Evolutionary conservation across 2,329 filamentous ascomycete species (phyloP).

Genomic region (Xylariaceae sp.): DNA sequence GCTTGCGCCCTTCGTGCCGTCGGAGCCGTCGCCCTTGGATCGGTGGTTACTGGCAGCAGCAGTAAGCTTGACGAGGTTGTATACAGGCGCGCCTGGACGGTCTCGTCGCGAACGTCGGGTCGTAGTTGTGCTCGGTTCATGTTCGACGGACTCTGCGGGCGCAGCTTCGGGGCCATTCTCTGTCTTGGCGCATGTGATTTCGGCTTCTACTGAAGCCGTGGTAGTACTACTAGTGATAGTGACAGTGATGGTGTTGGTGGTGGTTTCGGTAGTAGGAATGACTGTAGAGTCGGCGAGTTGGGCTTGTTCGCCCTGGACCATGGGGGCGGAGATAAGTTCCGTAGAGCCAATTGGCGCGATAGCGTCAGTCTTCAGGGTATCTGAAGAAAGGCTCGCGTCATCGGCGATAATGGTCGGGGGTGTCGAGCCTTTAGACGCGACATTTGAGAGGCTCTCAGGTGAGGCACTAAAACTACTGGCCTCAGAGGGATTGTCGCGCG

Average conservation of each 20-base stretch:
- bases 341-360: slow-evolving; percentile 47
- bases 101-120: slow-evolving; percentile 49
- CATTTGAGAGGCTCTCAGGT: slow-evolving; percentile 43
- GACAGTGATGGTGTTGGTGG: no score
- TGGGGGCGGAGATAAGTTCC: slow-evolving; percentile 26
- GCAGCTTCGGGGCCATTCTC: slow-evolving; percentile 6
- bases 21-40: slow-evolving; percentile 46
- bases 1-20: slow-evolving; percentile 43
- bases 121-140: slow-evolving; percentile 27
- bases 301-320: slow-evolving; percentile 23
- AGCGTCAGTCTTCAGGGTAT: slow-evolving; percentile 57
- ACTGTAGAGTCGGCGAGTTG: slow-evolving; percentile 28
- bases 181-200: slow-evolving; percentile 5
- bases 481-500: slow-evolving; percentile 32
- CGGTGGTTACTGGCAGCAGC: slow-evolving; percentile 55
- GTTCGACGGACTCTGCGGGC: slow-evolving; percentile 18
- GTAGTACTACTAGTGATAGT: slow-evolving; percentile 1
- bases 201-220: slow-evolving; percentile 4
- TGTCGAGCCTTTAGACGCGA: slow-evolving; percentile 56
- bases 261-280: slow-evolving; percentile 11
- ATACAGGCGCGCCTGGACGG: slow-evolving; percentile 53
- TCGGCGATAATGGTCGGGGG: slow-evolving; percentile 64
- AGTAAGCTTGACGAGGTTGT: slow-evolving; percentile 60
- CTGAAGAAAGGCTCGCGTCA: slow-evolving; percentile 51
- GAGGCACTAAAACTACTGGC: slow-evolving; percentile 26